Evolutionary conservation across 805 yeast species (phyloP), one percentile per base, ranked within the genome.

Genomic region (Sugiyamaella marilandica): DNA sequence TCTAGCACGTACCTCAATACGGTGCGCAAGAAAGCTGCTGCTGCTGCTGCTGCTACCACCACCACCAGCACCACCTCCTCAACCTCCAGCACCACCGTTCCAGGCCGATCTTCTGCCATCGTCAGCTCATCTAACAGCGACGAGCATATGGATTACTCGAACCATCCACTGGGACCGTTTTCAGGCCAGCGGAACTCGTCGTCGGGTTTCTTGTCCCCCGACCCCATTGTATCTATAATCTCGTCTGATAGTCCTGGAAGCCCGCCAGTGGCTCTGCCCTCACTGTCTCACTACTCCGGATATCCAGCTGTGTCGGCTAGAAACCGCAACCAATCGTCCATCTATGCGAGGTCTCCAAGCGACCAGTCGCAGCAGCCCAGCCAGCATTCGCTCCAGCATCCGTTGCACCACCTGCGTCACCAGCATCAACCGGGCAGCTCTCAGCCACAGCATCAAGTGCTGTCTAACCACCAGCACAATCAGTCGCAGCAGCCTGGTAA

Each of bases 1-100:
- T 53, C 60, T 2, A 55, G 50, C 13, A 55, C 64, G 7, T 55
- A 62, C 36, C 43, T 47, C 29, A 55, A 55, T 11, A 37, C 49
- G 1, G 35, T 45, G 41, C 21, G 50, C 39, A 45, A 45, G 49
- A 18, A 44, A 16, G 52, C 57, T 4, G 57, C 58, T 29, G 35
- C 47, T 14, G 35, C 49, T 11, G 41, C 58, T 8, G 49, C 52
- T 32, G 31, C 58, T 33, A 13, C 54, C 16, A 45, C 32, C 9
- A 8, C 45, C 14, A 10, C 31, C 13, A 31, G 11, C 21, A 18
- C 21, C 10, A 13, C 29, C 3, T 8, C 29, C 14, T 9, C 21
- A 3, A n/a, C 32, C 5, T 29, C 11, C 18, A 19, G 41, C 18
- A n/a, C 14, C 16, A 21, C 14, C 24, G 37, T 34, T 34, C 16